Percentiles rank a stretch among this genome's conserved stretches.
Evolutionary conservation across 495 filamentous ascomycete species (phyloP).

Genomic region (Podospora australis): DNA sequence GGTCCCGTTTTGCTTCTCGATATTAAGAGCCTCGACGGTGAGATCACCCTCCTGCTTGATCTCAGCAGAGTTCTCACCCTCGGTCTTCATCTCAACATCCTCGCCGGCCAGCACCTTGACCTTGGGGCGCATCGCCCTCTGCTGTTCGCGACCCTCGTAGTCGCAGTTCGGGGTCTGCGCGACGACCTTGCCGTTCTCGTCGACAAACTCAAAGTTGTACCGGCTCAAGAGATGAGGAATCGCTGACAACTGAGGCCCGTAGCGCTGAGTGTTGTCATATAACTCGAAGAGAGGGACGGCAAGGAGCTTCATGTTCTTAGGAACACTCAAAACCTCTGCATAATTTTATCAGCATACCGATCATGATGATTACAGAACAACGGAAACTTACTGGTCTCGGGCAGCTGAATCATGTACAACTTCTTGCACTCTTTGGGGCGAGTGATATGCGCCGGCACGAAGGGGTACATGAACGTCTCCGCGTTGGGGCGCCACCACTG

Average conservation of each 20-base stretch:
- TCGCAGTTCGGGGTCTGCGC: slow-evolving; percentile 74
- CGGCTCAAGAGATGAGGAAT: slow-evolving; percentile 90
- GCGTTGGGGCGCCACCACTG: slow-evolving; percentile 99
- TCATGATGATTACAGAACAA: not conserved
- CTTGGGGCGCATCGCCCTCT: slow-evolving; percentile 45
- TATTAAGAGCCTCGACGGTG: not conserved
- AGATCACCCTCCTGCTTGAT: not conserved
- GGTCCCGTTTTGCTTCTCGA: slow-evolving; percentile 18
- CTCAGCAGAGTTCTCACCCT: slow-evolving; percentile 1
- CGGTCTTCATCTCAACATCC: slow-evolving; percentile 44
- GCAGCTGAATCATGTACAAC: slow-evolving; percentile 91
- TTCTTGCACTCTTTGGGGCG: slow-evolving; percentile 99
- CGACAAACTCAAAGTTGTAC: slow-evolving; percentile 98
- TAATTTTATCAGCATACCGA: slow-evolving; percentile 15
- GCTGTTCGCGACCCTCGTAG: slow-evolving; percentile 25
- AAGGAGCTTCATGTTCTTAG: slow-evolving; percentile 99
- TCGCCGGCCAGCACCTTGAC: slow-evolving; percentile 69
- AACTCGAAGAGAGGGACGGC: slow-evolving; percentile 91
- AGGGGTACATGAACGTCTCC: slow-evolving; percentile 99
- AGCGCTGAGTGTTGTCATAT: slow-evolving; percentile 92
- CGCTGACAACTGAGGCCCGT: slow-evolving; percentile 91
- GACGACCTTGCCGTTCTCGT: slow-evolving; percentile 83
- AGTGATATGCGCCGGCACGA: slow-evolving; percentile 89
- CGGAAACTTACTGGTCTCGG: slow-evolving; percentile 71
- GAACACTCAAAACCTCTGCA: slow-evolving; percentile 88